phyloP scores from a whole-genome alignment of 441 rosid species.

The Viola pubescens region DNA sequence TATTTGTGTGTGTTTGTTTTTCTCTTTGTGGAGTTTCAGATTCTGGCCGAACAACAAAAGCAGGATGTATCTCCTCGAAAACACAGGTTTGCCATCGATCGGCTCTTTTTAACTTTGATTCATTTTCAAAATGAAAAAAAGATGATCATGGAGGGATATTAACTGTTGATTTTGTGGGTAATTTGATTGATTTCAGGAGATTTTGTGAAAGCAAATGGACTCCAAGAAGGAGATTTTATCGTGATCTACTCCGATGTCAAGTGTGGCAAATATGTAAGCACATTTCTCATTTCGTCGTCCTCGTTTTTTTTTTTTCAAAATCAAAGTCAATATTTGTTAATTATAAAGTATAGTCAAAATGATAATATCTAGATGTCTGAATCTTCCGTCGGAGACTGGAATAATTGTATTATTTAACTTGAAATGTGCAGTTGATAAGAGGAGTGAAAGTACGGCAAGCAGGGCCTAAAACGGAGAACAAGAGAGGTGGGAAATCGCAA shows the following conservation, averaged over 20 bases:
- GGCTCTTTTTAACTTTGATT: neutral
- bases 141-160: neutral
- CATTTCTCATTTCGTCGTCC: no score
- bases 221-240: conserved; percentile 96
- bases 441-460: conserved; percentile 93
- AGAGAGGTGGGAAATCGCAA: conserved; percentile 56
- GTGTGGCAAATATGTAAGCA: conserved; percentile 82
- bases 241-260: conserved; percentile 85
- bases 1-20: neutral
- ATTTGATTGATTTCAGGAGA: conserved; percentile 49
- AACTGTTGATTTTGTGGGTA: neutral
- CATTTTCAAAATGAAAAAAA: neutral
- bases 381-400: neutral
- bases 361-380: no score
- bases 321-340: neutral
- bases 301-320: neutral
- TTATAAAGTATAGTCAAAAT: neutral
- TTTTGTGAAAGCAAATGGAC: conserved; percentile 85
- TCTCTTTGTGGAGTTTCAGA: conserved; percentile 47
- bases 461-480: conserved; percentile 48
- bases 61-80: conserved; percentile 98
- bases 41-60: conserved; percentile 99
- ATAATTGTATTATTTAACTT: no score
- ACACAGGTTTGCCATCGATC: conserved; percentile 48
- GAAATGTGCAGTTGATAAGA: conserved; percentile 52